Base-by-base conservation (phyloP, 139 green algal genomes). In the Monoraphidium neglectum region DNA sequence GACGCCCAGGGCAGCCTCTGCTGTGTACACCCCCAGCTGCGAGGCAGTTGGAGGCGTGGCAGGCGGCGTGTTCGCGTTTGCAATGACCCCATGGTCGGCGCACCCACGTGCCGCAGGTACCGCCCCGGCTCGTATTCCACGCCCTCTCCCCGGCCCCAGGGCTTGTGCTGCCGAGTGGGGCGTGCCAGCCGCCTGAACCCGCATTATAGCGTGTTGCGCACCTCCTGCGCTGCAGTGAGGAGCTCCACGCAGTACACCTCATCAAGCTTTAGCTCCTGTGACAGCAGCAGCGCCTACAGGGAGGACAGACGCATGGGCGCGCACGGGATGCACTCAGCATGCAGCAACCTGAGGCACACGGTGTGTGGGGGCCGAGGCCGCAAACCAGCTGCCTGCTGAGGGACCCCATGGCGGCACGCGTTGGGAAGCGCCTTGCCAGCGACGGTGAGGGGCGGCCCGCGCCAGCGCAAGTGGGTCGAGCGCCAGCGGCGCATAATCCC, bases 251-350 rank as follows among this genome's bases (percentile, higher is more conserved):
- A 85, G 12, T 80, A 46, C 18, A 92, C 43, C 62, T 95, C 91
- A 68, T 95, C 86, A 65, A 95, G 77, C 30, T 82, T 76, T 56
- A 94, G 53, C 71, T 89, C 88, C 30, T 93, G 84, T 18, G 83
- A 84, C 37, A 94, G 77, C 56, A 89, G 76, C 38, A 90, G 68
- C 3, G 87, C 87, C 85, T 91, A 74, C 59, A 69, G 24, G 33
- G 28, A 21, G 18, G 51, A 21, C 4, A 30, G 38, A n/a, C 37
- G 49, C 33, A 51, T 53, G 23, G n/a, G 12, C 38, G 33, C 12
- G 23, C 32, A 37, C 13, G 33, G n/a, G 15, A 35, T n/a, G 4
- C n/a, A 63, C 26, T 33, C 12, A 32, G 33, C 21, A 16, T 59
- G 37, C 37, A 77, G 8, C 24, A 62, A 23, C 24, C 26, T 63